Percentiles rank a stretch among this genome's conserved stretches.
These are phyloP conservation scores for Byssochlamys sp. DNA, from an alignment of 2,329 filamentous ascomycete species.

Conservation along the genomic window DNA sequence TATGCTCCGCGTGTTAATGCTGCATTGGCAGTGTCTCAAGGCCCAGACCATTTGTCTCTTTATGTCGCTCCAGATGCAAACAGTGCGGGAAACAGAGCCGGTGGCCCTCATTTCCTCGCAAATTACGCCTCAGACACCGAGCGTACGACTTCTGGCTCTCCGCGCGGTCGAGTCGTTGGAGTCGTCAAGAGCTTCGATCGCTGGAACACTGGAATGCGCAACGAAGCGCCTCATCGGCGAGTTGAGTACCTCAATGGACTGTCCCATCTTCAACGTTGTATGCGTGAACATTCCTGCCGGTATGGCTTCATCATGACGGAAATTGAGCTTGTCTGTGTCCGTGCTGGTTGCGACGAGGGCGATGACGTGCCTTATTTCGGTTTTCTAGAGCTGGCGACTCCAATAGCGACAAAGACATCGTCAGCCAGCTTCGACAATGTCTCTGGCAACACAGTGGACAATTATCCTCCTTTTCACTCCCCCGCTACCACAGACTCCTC, in stretches of 20 bases:
- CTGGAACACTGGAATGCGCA: constrained; percentile 91
- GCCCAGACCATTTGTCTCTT: constrained; percentile 48
- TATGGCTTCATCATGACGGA: constrained; percentile 96
- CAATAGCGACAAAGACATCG: constrained; percentile 45
- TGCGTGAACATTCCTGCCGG: constrained; percentile 85
- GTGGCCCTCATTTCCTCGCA: constrained; percentile 43
- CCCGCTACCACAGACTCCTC: constrained; percentile 23
- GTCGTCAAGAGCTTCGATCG: constrained; percentile 86
- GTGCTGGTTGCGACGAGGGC: constrained; percentile 57
- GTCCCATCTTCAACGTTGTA: constrained; percentile 74
- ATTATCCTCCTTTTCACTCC: constrained; percentile 11
- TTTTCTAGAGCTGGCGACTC: constrained; percentile 63
- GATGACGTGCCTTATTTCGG: constrained; percentile 68
- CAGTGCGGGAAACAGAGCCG: constrained; percentile 28
- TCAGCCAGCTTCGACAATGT: constrained; percentile 12
- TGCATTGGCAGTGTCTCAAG: constrained; percentile 66
- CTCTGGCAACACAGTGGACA: constrained; percentile 3
- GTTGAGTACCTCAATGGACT: constrained; percentile 84
- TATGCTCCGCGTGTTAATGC: constrained; percentile 82
- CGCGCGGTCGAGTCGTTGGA: constrained; percentile 60
- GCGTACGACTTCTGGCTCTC: constrained; percentile 38
- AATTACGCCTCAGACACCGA: constrained; percentile 46
- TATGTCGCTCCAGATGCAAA: constrained; percentile 32
- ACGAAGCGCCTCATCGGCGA: constrained; percentile 71
- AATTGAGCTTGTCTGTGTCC: constrained; percentile 85